A percentile compares a stretch with the other conserved stretches of the same genome.
Evolutionary conservation across 805 yeast species (phyloP).

Genomic region (Hanseniaspora meyeri): DNA sequence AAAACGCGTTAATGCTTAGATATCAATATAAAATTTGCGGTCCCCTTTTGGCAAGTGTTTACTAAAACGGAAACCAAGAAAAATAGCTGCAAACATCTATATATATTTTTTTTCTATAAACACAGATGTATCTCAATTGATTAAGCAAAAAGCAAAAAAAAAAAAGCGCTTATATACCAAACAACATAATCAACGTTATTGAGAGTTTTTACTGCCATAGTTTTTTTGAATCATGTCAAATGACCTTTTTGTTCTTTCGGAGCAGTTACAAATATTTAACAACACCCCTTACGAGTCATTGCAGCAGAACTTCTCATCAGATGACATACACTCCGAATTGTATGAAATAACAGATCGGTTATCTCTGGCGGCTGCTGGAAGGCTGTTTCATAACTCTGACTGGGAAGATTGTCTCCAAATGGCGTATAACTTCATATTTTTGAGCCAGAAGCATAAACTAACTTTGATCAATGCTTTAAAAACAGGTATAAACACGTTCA

Average conservation of each 20-base stretch:
- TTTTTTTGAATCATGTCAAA: neutral
- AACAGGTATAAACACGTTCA: neutral
- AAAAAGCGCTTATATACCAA: too few relatives aligned
- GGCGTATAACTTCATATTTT: neutral
- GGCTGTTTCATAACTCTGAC: neutral
- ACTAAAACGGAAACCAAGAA: neutral
- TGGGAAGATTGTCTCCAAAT: constrained; percentile 1
- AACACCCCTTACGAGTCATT: neutral
- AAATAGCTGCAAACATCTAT: neutral
- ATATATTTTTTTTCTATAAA: too few relatives aligned
- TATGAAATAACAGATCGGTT: constrained; percentile 9
- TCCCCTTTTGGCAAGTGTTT: neutral
- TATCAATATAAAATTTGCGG: neutral
- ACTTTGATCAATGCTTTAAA: constrained; percentile 3
- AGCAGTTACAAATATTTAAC: neutral
- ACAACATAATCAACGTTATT: too few relatives aligned
- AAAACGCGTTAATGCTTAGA: neutral
- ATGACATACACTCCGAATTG: neutral
- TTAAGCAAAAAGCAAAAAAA: neutral
- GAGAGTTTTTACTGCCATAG: neutral
- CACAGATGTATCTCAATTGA: too few relatives aligned
- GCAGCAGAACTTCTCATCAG: neutral
- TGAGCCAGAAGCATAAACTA: constrained; percentile 6
- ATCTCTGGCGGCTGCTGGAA: neutral
- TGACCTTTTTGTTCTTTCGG: neutral